These are phyloP conservation scores for Linnemannia elongata DNA, from an alignment of 192 early-diverging fungal genomes.

Conservation along the genomic window DNA sequence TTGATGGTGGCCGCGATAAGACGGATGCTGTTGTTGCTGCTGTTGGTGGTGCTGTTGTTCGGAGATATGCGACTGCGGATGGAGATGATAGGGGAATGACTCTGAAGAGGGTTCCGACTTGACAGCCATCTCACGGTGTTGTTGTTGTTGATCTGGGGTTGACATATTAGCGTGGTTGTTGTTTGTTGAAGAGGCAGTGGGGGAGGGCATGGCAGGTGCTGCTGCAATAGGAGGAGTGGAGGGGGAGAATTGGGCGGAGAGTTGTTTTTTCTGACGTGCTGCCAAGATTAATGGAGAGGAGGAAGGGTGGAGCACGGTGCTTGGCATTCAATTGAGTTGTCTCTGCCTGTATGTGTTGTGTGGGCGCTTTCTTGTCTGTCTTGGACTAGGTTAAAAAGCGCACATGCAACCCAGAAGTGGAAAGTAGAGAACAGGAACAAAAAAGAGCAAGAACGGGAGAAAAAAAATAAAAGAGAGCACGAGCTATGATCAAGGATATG, in stretches of 20 bases:
- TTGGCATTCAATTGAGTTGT: constrained; percentile 44
- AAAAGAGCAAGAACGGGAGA: neutral
- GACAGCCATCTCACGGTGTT: neutral
- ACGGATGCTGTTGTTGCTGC: constrained; percentile 17
- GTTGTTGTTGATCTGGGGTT: constrained; percentile 4
- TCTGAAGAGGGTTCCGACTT: neutral
- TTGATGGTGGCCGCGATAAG: constrained; percentile 31
- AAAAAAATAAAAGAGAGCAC: constrained; percentile 13
- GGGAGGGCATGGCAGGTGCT: neutral
- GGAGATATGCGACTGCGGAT: neutral
- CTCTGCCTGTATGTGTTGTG: neutral
- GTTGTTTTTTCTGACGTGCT: constrained; percentile 1
- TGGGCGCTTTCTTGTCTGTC: too few species aligned
- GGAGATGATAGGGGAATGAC: neutral
- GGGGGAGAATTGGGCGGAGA: neutral
- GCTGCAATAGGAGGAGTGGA: neutral
- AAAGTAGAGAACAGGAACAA: constrained; percentile 2
- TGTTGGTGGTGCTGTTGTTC: constrained; percentile 15
- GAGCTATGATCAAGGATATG: neutral
- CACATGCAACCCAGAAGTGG: constrained; percentile 2
- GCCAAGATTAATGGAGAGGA: constrained; percentile 34
- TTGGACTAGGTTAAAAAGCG: neutral
- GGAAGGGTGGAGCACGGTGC: constrained; percentile 17
- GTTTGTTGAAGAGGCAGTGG: neutral
- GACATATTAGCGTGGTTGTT: neutral